These are phyloP conservation scores for Domatiomyces globalis DNA, from an alignment of 2,329 filamentous ascomycete species.

Conservation along the genomic window DNA sequence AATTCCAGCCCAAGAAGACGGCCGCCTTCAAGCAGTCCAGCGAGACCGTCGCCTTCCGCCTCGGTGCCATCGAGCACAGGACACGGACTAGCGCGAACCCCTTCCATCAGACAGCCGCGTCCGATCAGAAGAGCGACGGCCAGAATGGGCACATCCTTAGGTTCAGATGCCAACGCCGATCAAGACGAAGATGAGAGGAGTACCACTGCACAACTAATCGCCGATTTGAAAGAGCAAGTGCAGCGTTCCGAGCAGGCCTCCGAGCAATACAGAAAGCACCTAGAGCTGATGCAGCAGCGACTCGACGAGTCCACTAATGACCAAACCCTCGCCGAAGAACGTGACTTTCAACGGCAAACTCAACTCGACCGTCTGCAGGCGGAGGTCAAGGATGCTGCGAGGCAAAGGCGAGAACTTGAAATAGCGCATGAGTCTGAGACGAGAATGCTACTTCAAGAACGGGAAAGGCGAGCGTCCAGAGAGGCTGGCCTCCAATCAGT, in stretches of 20 bases:
- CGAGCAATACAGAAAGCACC: slow-evolving; percentile 70
- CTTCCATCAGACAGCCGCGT: slow-evolving; percentile 26
- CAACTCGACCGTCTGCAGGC: slow-evolving; percentile 66
- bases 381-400: slow-evolving; percentile 68
- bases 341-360: slow-evolving; percentile 72
- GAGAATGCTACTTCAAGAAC: slow-evolving; percentile 74
- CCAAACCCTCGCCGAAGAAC: slow-evolving; percentile 76
- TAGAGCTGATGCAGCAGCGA: slow-evolving; percentile 68
- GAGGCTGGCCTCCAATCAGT: slow-evolving; percentile 85
- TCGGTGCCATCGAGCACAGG: slow-evolving; percentile 28
- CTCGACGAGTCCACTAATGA: slow-evolving; percentile 74
- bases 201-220: slow-evolving; percentile 62
- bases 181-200: slow-evolving; percentile 60
- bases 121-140: slow-evolving; percentile 24
- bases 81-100: slow-evolving; percentile 53
- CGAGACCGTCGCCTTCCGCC: slow-evolving; percentile 6
- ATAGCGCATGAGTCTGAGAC: slow-evolving; percentile 84
- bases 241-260: slow-evolving; percentile 64
- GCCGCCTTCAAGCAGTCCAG: slow-evolving; percentile 14
- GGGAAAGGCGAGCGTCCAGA: slow-evolving; percentile 68
- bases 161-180: slow-evolving; percentile 31
- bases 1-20: slow-evolving; percentile 15
- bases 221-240: slow-evolving; percentile 71
- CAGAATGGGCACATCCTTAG: slow-evolving; percentile 19
- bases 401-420: slow-evolving; percentile 82